Conservation (phyloP, 225 moss, liverwort and hornwort genomes). For the Anthoceros angustus region DNA sequence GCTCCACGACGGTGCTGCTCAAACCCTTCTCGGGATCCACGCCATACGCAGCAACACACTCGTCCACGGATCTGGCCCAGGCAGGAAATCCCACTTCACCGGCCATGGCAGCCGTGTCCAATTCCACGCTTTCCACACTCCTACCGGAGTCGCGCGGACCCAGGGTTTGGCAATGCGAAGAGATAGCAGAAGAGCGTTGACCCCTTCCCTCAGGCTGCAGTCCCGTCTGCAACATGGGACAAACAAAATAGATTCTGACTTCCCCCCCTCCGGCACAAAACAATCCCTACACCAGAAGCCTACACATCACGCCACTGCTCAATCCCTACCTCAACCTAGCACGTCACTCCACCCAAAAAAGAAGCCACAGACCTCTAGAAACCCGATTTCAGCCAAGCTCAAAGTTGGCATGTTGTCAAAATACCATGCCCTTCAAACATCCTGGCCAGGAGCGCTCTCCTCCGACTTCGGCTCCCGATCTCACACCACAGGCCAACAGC, state of each 20-base stretch:
- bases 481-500: too few species aligned
- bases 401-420: constrained; percentile 4
- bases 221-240: background rate
- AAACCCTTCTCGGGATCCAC: constrained; percentile 58
- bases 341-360: too few species aligned
- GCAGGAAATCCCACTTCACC: constrained; percentile 37
- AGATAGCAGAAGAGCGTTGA: background rate
- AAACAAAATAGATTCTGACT: background rate
- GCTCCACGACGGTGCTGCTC: constrained; percentile 28
- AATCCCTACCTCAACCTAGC: too few species aligned
- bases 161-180: background rate
- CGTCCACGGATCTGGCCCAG: constrained; percentile 52
- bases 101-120: constrained; percentile 22
- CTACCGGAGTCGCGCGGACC: background rate
- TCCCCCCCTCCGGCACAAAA: background rate
- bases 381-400: background rate
- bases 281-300: too few species aligned
- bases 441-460: too few species aligned
- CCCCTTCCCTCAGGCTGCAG: background rate
- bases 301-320: too few species aligned
- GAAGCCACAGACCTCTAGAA: background rate
- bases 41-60: constrained; percentile 43
- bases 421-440: background rate
- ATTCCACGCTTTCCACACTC: background rate
- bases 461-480: too few species aligned